A percentile compares a stretch with the other conserved stretches of the same genome.
Evolutionary conservation across 148 eudicot species (phyloP).

Genomic region (Fagopyrum esculentum): DNA sequence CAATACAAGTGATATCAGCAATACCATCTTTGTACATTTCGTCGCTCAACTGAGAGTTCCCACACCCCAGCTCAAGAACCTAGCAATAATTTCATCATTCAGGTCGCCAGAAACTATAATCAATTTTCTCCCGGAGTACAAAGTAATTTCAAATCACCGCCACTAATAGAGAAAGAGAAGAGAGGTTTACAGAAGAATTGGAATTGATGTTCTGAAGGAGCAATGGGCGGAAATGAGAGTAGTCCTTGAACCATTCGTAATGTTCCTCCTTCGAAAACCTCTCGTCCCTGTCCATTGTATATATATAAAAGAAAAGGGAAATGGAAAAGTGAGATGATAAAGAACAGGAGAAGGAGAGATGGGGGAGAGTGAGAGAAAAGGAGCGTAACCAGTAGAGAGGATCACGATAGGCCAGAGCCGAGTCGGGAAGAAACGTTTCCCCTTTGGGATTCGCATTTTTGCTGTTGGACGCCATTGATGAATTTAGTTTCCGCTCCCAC

Average conservation of each 20-base stretch:
- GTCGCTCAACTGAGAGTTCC: conserved; percentile 85
- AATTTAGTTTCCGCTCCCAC: background rate
- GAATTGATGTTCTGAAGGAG: conserved; percentile 54
- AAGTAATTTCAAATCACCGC: background rate
- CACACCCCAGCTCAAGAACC: conserved; percentile 97
- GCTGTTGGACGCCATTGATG: conserved; percentile 1
- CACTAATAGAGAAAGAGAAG: conserved; percentile 9
- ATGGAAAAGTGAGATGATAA: background rate
- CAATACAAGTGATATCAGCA: conserved; percentile 71
- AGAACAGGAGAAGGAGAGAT: background rate
- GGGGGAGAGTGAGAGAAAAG: background rate
- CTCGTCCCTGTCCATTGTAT: conserved; percentile 47
- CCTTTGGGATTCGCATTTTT: conserved; percentile 1
- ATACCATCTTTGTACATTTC: conserved; percentile 75
- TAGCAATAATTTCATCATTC: conserved; percentile 11
- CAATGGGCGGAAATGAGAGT: conserved; percentile 86
- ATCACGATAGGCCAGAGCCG: conserved; percentile 65
- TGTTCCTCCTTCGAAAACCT: conserved; percentile 78
- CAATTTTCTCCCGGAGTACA: background rate
- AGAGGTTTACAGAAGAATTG: conserved; percentile 47
- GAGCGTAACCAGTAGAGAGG: conserved; percentile 64
- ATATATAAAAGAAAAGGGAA: background rate
- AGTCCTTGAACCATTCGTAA: conserved; percentile 96
- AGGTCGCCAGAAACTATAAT: background rate
- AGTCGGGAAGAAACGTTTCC: conserved; percentile 39